These are phyloP conservation scores for Termitomyces sp. DNA, from an alignment of 768 basidiomycete genomes.

Conservation along the genomic window DNA sequence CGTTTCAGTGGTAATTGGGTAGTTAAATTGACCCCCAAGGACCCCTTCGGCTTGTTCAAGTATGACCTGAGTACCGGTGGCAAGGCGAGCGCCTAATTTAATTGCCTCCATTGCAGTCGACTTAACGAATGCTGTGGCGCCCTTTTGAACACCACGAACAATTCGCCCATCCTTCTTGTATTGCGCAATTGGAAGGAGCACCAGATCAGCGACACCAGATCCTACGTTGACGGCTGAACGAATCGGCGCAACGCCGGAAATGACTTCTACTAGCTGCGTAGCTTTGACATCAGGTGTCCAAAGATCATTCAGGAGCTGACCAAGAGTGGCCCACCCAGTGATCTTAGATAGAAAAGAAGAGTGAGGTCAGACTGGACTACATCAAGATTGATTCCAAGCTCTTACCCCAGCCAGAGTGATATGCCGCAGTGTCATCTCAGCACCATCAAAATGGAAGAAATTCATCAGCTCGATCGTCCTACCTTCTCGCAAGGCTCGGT, in stretches of 20 bases:
- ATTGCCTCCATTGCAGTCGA: slow-evolving; percentile 95
- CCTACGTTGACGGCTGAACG: slow-evolving; percentile 97
- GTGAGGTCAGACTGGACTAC: neutral
- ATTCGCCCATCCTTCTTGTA: slow-evolving; percentile 96
- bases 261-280: slow-evolving; percentile 94
- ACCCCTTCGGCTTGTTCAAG: slow-evolving; percentile 92
- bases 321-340: slow-evolving; percentile 86
- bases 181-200: slow-evolving; percentile 93
- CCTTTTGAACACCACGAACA: slow-evolving; percentile 89
- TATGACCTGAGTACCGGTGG: slow-evolving; percentile 97
- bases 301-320: slow-evolving; percentile 90
- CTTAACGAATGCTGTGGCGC: slow-evolving; percentile 87
- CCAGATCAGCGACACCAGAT: slow-evolving; percentile 92
- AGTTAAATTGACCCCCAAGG: slow-evolving; percentile 72
- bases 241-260: slow-evolving; percentile 94
- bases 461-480: slow-evolving; percentile 98
- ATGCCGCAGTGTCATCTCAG: slow-evolving; percentile 95
- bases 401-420: slow-evolving; percentile 88
- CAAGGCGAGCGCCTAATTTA: slow-evolving; percentile 88
- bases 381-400: slow-evolving; percentile 10
- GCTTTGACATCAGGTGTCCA: slow-evolving; percentile 99
- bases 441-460: slow-evolving; percentile 99
- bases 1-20: slow-evolving; percentile 62
- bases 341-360: slow-evolving; percentile 48
- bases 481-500: slow-evolving; percentile 83